Conservation (phyloP, 805 yeast species). For the Schwanniomyces sp. region DNA sequence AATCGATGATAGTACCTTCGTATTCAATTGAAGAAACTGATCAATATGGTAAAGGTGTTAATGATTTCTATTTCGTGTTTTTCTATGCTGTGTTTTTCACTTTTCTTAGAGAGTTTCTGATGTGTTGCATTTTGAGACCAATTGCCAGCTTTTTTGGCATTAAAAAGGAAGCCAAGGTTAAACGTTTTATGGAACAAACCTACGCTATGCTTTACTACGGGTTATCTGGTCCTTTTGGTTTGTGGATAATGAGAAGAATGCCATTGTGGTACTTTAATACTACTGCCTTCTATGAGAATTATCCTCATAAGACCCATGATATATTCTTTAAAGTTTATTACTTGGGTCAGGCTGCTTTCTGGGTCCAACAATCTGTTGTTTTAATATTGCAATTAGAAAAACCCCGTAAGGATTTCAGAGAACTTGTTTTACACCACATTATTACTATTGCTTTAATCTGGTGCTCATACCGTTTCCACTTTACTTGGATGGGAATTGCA, state of each 20-base stretch:
- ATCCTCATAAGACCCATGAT: conserved; percentile 80
- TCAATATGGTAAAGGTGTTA: conserved; percentile 83
- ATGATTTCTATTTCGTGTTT: conserved; percentile 77
- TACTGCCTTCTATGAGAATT: conserved; percentile 69
- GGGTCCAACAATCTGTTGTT: conserved; percentile 94
- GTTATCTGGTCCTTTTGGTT: conserved; percentile 78
- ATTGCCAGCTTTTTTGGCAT: conserved; percentile 58
- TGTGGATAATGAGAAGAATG: conserved; percentile 76
- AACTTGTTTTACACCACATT: conserved; percentile 89
- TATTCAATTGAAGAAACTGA: conserved; percentile 62
- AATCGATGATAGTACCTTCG: conserved; percentile 62
- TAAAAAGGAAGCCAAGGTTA: conserved; percentile 53
- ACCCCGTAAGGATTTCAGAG: conserved; percentile 92
- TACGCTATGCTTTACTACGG: conserved; percentile 83
- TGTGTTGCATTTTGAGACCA: conserved; percentile 81
- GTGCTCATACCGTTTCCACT: conserved; percentile 89
- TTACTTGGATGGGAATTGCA: conserved; percentile 92
- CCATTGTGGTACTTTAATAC: conserved; percentile 93
- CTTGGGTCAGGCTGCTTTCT: conserved; percentile 90
- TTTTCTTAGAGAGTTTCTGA: conserved; percentile 83
- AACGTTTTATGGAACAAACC: conserved; percentile 90
- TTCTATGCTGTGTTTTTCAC: conserved; percentile 87
- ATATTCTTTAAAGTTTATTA: conserved; percentile 76
- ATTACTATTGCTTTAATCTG: conserved; percentile 86
- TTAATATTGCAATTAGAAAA: conserved; percentile 83